These are phyloP conservation scores for Zychaea mexicana DNA, from an alignment of 371 early-diverging fungal species.

Conservation along the genomic window DNA sequence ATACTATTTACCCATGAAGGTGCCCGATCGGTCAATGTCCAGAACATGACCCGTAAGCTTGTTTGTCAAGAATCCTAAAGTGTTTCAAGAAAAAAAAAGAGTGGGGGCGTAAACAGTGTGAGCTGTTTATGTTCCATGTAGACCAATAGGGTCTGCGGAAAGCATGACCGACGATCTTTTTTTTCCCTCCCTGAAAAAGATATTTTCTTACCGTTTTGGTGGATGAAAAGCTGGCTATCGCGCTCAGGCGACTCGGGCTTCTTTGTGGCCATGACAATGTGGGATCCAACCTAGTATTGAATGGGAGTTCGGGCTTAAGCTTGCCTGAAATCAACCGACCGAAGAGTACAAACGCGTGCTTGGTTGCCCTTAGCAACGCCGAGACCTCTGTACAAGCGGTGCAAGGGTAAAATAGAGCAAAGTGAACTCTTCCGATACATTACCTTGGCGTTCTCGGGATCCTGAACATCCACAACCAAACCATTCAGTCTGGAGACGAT, in stretches of 20 bases:
- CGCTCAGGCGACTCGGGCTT: slow-evolving; percentile 16
- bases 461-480: slow-evolving; percentile 28
- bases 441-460: slow-evolving; percentile 23
- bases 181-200: not conserved
- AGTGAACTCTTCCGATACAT: not conserved
- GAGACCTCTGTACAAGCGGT: not conserved
- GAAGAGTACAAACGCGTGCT: too few relatives aligned
- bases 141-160: too few relatives aligned
- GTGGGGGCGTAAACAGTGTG: not conserved
- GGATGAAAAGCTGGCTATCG: slow-evolving; percentile 19
- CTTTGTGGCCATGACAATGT: slow-evolving; percentile 11
- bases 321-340: too few relatives aligned
- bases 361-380: too few relatives aligned
- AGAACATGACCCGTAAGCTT: slow-evolving; percentile 35
- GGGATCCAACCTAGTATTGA: slow-evolving; percentile 16
- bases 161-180: too few relatives aligned
- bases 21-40: slow-evolving; percentile 34
- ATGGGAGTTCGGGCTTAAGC: too few relatives aligned
- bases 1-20: slow-evolving; percentile 29
- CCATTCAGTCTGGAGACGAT: slow-evolving; percentile 23
- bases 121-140: too few relatives aligned
- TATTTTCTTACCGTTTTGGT: slow-evolving; percentile 27
- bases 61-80: slow-evolving; percentile 40
- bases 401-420: not conserved
- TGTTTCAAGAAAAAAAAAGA: not conserved